Percentiles rank a stretch among this genome's conserved stretches.
Conservation (phyloP, 176 grass and related monocot species). For the Carex cristatella region DNA sequence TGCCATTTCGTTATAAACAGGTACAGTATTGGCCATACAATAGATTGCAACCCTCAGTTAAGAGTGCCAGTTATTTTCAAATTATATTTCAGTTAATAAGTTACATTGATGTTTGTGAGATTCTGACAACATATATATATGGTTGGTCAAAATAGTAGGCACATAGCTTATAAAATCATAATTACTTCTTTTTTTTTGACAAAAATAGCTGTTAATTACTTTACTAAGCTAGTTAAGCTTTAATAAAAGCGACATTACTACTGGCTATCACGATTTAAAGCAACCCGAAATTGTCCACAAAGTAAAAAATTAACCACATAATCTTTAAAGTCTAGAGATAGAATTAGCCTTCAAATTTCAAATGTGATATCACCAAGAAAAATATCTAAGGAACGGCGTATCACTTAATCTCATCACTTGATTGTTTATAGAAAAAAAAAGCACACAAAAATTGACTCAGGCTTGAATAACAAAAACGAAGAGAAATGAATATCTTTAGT, state of each 20-base stretch:
- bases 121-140: background rate
- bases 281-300: background rate
- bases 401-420: background rate
- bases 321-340: background rate
- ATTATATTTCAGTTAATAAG: background rate
- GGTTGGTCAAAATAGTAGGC: constrained; percentile 1
- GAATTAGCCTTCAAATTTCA: background rate
- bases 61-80: background rate
- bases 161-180: background rate
- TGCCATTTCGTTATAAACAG: background rate
- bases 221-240: background rate
- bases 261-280: background rate
- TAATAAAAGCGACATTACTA: background rate
- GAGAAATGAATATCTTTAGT: background rate
- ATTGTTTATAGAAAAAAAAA: background rate
- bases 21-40: background rate
- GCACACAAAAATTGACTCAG: background rate
- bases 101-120: background rate
- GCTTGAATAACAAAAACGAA: background rate
- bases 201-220: background rate
- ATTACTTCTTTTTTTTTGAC: background rate
- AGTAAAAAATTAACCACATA: background rate
- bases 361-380: background rate
- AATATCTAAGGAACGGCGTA: background rate
- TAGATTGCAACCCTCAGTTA: background rate